Percentiles rank a stretch among this genome's conserved stretches.
phyloP scores from a whole-genome alignment of 179 eudicot species.

The Silene coronaria region DNA sequence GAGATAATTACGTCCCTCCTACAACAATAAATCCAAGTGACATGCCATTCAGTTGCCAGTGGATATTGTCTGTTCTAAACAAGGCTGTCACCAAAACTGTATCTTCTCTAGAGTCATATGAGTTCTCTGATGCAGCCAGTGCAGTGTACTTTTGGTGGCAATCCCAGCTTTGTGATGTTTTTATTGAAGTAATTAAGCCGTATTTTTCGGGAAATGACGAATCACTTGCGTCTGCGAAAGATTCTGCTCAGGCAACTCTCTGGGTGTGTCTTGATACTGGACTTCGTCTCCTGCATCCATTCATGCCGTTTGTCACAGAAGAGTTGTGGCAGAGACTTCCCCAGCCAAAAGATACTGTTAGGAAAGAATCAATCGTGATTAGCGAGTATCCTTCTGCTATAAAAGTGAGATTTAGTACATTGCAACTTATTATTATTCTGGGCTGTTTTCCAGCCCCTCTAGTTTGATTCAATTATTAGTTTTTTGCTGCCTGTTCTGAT shows the following conservation, averaged over 20 bases:
- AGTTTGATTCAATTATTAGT: neutral
- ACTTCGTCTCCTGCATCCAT: constrained; percentile 77
- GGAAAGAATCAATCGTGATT: constrained; percentile 74
- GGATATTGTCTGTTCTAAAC: constrained; percentile 87
- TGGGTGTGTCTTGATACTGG: constrained; percentile 91
- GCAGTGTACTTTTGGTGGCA: constrained; percentile 94
- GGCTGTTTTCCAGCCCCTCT: neutral
- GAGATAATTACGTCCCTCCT: constrained; percentile 72
- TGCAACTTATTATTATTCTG: neutral
- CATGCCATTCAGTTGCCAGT: constrained; percentile 85
- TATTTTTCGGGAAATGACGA: constrained; percentile 48
- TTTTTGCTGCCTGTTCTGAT: neutral
- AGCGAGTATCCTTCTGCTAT: constrained; percentile 62
- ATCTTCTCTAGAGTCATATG: constrained; percentile 59
- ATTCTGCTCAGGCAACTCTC: constrained; percentile 61
- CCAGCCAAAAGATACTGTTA: constrained; percentile 34
- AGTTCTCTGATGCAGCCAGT: constrained; percentile 83
- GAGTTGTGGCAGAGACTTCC: constrained; percentile 99
- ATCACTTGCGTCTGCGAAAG: constrained; percentile 41
- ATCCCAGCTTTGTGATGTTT: constrained; percentile 82
- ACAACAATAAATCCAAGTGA: constrained; percentile 32
- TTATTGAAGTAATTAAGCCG: constrained; percentile 82
- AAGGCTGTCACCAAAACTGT: constrained; percentile 64
- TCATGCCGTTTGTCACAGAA: constrained; percentile 91
- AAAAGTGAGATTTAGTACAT: constrained; percentile 41